Evolutionary conservation across 1,284 basidiomycete genomes (phyloP), one percentile per base, ranked within the genome.

Genomic region (Sporisorium scitamineum): DNA sequence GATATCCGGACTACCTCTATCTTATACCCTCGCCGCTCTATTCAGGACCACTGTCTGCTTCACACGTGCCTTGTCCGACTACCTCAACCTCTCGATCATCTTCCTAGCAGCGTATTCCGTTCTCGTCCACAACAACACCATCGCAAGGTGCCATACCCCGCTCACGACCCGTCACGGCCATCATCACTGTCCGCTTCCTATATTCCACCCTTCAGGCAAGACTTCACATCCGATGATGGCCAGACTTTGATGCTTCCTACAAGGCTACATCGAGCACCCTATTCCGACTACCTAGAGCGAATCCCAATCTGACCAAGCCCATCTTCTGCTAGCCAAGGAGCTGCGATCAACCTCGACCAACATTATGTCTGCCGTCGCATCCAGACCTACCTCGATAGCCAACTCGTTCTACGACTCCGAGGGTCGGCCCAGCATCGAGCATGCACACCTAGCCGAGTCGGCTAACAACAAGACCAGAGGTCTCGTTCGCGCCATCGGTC

Each of bases 391-490:
- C 16, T 69, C 71, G 13, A 54, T 54, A 1, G 65, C 71, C 26
- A 74, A 74, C 51, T 74, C 71, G 27, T 69, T 69, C 65, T 74
- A 65, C 66, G 66, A 74, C 34, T 74, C 71, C 41, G 66, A 74
- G 11, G 61, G 66, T 18, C 54, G 66, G 0, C 61, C 66, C 8
- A 74, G 71, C 71, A 53, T 64, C 64, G 73, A 76, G 7, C 53
- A 31, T 8, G 41, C 42, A 16, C 47, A 16, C 5, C 27, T 45
- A 9, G 6, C 18, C 22, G 52, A 50, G 18, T 26, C 54, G 22
- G 22, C 7, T 11, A 41, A 20, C 47, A 68, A 52, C 68, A 78
- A 78, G 54, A 70, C 69, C 8, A 26, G 47, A 14, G 72, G 65
- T 41, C 72, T 78, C 26, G 71, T 62, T 24, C 65, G 71, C 13